Conservation (phyloP, 768 basidiomycete genomes). For the Russula brevipes region DNA sequence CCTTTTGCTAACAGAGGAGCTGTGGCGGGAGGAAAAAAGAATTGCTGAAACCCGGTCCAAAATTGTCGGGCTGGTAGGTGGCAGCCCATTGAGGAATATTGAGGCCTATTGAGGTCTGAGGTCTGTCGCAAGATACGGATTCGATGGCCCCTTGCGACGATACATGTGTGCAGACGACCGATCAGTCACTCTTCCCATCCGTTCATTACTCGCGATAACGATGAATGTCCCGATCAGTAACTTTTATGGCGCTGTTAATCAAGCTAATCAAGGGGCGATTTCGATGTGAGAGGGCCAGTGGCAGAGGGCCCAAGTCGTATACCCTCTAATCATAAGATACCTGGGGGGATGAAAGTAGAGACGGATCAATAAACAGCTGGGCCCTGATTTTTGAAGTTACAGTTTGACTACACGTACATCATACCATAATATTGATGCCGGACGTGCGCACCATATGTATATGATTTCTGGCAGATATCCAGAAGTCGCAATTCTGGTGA, state of each 20-base stretch:
- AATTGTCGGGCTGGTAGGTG: no score
- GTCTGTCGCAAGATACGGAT: no score
- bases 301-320: not conserved
- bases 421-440: not conserved
- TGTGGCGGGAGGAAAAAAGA: no score
- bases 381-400: not conserved
- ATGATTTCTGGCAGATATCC: not conserved
- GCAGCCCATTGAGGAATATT: no score
- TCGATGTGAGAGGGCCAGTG: not conserved
- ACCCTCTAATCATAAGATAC: not conserved
- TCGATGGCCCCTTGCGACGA: no score
- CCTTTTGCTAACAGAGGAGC: no score
- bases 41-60: no score
- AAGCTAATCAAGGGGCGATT: not conserved
- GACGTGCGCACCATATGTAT: not conserved
- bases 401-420: not conserved
- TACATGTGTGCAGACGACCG: not conserved
- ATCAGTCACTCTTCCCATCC: not conserved
- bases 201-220: not conserved
- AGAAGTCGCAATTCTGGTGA: not conserved
- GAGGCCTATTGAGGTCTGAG: no score
- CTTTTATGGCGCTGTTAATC: not conserved
- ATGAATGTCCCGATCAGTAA: not conserved
- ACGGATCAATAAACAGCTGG: not conserved
- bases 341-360: not conserved